These are phyloP conservation scores for Truncatella angustata DNA, from an alignment of 2,329 filamentous ascomycete species.

Conservation along the genomic window DNA sequence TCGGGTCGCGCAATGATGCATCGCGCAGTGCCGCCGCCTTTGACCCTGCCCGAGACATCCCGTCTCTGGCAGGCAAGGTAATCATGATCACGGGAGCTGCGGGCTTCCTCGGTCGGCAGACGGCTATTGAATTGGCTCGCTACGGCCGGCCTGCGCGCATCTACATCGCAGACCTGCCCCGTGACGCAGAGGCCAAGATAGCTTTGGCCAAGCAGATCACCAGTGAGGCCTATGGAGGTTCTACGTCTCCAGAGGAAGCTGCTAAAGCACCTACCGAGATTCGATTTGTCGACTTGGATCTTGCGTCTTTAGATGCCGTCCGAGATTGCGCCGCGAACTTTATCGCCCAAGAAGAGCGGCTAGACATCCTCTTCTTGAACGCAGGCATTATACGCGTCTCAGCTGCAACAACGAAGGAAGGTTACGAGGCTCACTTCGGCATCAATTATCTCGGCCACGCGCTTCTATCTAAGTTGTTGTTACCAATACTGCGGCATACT, in stretches of 20 bases:
- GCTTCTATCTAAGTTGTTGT: constrained; percentile 23
- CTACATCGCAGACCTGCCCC: constrained; percentile 15
- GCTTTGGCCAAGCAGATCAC: constrained; percentile 8
- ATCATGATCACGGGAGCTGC: constrained; percentile 8
- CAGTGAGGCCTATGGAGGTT: constrained; percentile 8
- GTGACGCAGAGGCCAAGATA: constrained; percentile 7
- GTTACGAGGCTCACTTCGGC: constrained; percentile 42
- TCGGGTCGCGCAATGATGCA: constrained; percentile 11
- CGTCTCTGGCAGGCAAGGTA: constrained; percentile 7
- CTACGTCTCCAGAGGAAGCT: not conserved
- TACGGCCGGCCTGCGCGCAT: constrained; percentile 13
- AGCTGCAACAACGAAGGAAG: constrained; percentile 27
- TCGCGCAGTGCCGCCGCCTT: constrained; percentile 11
- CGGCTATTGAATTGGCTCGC: constrained; percentile 14
- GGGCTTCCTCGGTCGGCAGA: constrained; percentile 10
- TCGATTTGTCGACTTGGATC: constrained; percentile 1
- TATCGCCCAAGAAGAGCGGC: constrained; percentile 12
- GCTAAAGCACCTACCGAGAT: constrained; percentile 2
- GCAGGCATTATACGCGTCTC: constrained; percentile 18
- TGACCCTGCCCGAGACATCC: constrained; percentile 14
- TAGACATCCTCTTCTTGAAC: constrained; percentile 42
- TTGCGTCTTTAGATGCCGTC: constrained; percentile 1
- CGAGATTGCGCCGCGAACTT: constrained; percentile 9
- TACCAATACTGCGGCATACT: not conserved
- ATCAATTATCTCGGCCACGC: constrained; percentile 44